phyloP scores from a whole-genome alignment of 805 yeast genomes.

The Citeromyces nyonsensis region DNA sequence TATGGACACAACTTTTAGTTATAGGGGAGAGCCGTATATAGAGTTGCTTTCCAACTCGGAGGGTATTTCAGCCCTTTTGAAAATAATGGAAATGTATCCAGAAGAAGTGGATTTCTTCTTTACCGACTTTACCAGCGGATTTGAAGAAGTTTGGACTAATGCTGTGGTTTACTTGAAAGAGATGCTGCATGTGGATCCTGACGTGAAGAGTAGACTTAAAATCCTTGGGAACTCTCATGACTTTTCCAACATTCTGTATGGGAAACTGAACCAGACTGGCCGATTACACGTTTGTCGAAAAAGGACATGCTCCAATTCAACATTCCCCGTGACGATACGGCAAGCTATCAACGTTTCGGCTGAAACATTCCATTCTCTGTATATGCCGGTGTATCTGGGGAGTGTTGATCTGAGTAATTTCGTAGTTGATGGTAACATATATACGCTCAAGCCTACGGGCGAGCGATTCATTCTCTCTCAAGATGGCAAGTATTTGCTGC shows the following conservation, averaged over 20 bases:
- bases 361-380: neutral
- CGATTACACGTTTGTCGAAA: neutral
- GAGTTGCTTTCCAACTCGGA: constrained; percentile 22
- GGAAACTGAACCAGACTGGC: constrained; percentile 1
- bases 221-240: too few relatives aligned
- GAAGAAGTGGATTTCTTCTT: constrained; percentile 22
- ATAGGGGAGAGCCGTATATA: constrained; percentile 31
- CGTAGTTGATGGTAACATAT: neutral
- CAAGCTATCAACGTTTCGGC: neutral
- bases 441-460: constrained; percentile 5
- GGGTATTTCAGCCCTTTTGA: constrained; percentile 20
- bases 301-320: neutral
- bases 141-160: constrained; percentile 35
- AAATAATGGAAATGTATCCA: constrained; percentile 25
- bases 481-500: constrained; percentile 14
- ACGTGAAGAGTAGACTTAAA: too few relatives aligned
- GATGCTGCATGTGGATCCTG: too few relatives aligned
- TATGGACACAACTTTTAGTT: constrained; percentile 37
- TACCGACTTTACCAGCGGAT: constrained; percentile 26
- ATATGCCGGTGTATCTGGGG: neutral
- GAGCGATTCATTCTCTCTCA: constrained; percentile 15
- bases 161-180: constrained; percentile 11
- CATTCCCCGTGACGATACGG: constrained; percentile 4
- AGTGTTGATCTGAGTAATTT: neutral
- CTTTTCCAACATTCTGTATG: constrained; percentile 1